Evolutionary conservation across 306 rosid genomes (phyloP).

Genomic region (Vigna mungo): DNA sequence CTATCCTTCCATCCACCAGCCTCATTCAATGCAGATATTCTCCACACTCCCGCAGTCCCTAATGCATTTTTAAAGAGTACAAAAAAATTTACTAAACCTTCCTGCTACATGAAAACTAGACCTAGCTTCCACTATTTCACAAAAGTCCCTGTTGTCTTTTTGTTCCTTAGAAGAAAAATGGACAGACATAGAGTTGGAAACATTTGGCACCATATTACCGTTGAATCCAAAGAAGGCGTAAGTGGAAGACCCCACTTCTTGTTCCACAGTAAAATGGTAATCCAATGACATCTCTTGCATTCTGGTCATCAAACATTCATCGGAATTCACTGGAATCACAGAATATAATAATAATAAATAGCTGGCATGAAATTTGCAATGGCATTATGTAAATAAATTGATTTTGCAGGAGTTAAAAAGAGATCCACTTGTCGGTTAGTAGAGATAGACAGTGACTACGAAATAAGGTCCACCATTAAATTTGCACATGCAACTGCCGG

Average conservation of each 20-base stretch:
- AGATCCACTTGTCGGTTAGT: constrained; percentile 53
- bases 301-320: constrained; percentile 94
- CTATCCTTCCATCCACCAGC: constrained; percentile 99
- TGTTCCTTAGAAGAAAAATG: not conserved
- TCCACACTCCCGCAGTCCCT: constrained; percentile 99
- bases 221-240: constrained; percentile 93
- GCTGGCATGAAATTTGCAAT: constrained; percentile 34
- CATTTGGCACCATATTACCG: constrained; percentile 51
- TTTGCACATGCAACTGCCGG: constrained; percentile 68
- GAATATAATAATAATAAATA: not conserved
- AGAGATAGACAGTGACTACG: constrained; percentile 56
- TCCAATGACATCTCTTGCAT: constrained; percentile 98
- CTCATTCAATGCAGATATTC: constrained; percentile 83
- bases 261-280: constrained; percentile 94
- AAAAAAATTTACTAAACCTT: not conserved
- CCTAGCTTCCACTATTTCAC: constrained; percentile 7
- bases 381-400: constrained; percentile 25
- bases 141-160: not conserved
- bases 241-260: constrained; percentile 96
- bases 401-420: constrained; percentile 40
- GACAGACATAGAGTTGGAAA: not conserved
- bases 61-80: constrained; percentile 15
- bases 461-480: constrained; percentile 68
- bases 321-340: constrained; percentile 68
- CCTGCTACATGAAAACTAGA: constrained; percentile 12